Base-by-base conservation (phyloP, 129 eudicot genomes). In the Flaveria sonorensis region DNA sequence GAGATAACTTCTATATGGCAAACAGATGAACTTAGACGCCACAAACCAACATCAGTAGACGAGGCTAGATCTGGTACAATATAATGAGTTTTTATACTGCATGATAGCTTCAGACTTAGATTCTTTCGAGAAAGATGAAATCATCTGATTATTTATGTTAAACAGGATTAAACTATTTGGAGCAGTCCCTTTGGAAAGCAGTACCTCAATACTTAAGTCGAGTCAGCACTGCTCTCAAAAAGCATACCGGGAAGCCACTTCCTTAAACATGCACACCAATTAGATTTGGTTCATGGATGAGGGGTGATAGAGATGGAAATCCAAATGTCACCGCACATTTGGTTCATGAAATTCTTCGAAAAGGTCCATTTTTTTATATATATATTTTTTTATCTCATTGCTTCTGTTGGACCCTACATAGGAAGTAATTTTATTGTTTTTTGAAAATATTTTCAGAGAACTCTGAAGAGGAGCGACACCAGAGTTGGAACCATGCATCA, bases 281-380 rank as follows among this genome's bases (percentile, higher is more conserved):
- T 67, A 91, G 81, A 79, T 93, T 93, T 81, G 98, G 96, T 77
- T 91, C 98, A 5, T 93, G 98, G 98, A 93, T 93, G 98, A 97
- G 98, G 10, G 98, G 98, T 81, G 98, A 93, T 81, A 84, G 98
- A 70, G 98, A 93, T 79, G 98, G 98, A 81, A 93, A 93, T 85
- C 97, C 98, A 45, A 93, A 93, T 89, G 98, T 93, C 79, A 93
- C 98, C 15, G 88, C 91, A 65, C 64, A 19, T 57, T 24, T 87
- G 81, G 96, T 96, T 20, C 91, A 89, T 62, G 89, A 83, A 36
- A 87, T 93, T 28, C 43, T 89, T 32, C 80, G 68, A 55, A 87
- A 81, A 87, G 97, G 98, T 90, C 1, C 4, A 8, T 10, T 30
- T 65, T 67, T 67, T 19, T 23, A 56, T 65, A 16, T 67, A 40